Evolutionary conservation across 2,329 filamentous ascomycete genomes (phyloP).

Genomic region (Daldinia sp.): DNA sequence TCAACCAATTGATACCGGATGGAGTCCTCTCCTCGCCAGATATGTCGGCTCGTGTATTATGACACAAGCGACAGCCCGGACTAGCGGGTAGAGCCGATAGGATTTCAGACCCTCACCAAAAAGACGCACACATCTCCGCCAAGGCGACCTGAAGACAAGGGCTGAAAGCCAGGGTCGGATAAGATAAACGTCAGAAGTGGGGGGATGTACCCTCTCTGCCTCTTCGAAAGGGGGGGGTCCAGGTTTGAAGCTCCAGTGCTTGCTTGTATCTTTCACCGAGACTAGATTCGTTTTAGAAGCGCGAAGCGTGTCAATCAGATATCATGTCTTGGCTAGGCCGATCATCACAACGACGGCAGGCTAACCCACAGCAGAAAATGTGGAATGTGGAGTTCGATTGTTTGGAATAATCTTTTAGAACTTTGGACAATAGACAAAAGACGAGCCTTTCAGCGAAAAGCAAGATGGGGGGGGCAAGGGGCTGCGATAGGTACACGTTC

Average conservation of each 20-base stretch:
- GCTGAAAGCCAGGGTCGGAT: conserved; percentile 1
- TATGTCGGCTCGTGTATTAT: neutral
- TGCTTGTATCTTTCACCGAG: neutral
- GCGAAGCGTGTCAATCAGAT: neutral
- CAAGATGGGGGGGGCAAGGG: neutral
- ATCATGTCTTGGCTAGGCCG: neutral
- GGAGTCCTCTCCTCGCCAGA: neutral
- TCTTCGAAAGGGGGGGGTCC: neutral
- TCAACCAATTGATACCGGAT: neutral
- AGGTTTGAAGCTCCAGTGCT: neutral
- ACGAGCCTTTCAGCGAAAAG: neutral
- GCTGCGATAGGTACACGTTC: neutral
- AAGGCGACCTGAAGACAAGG: conserved; percentile 15
- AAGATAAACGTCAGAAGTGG: conserved; percentile 32
- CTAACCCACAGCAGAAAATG: neutral
- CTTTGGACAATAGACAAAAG: too few species aligned
- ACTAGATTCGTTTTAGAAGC: neutral
- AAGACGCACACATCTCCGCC: neutral
- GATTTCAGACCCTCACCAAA: neutral
- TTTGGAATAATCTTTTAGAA: too few species aligned
- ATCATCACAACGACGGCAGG: neutral
- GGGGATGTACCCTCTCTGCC: conserved; percentile 2
- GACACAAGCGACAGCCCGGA: neutral
- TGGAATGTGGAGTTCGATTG: neutral
- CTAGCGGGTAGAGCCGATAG: neutral